These are phyloP conservation scores for Zygoascus hellenicus DNA, from an alignment of 1,139 yeast species.

Conservation along the genomic window DNA sequence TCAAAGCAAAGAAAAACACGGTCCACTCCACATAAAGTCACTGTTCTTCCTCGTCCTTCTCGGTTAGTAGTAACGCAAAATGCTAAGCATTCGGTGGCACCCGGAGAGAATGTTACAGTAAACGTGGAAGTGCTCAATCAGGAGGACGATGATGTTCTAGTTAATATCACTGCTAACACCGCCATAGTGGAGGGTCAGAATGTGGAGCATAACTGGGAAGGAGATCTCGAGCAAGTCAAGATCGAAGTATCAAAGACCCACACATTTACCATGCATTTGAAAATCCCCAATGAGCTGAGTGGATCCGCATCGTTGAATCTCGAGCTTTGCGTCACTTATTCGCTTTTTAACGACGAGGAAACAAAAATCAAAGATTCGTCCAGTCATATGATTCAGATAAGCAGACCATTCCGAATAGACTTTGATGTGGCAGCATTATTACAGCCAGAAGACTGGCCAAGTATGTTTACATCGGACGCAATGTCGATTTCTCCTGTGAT, in stretches of 20 bases:
- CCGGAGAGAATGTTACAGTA: constrained; percentile 28
- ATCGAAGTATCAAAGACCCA: constrained; percentile 1
- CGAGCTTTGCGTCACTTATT: constrained; percentile 27
- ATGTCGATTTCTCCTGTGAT: constrained; percentile 24
- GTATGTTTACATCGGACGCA: constrained; percentile 28
- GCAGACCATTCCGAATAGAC: constrained; percentile 31
- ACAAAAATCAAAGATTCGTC: constrained; percentile 26
- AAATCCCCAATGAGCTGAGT: constrained; percentile 19
- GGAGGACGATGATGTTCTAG: constrained; percentile 27
- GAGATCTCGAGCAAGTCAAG: neutral
- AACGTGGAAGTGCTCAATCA: constrained; percentile 23
- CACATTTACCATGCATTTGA: constrained; percentile 1
- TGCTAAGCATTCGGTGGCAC: constrained; percentile 23
- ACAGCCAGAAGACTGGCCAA: constrained; percentile 34
- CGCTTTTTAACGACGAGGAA: constrained; percentile 23
- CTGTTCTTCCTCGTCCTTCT: constrained; percentile 30
- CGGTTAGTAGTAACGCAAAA: constrained; percentile 21
- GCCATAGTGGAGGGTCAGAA: constrained; percentile 18
- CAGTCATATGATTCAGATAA: constrained; percentile 25
- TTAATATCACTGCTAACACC: constrained; percentile 21
- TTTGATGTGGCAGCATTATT: constrained; percentile 32
- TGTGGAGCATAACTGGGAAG: constrained; percentile 10
- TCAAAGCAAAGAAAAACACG: constrained; percentile 5
- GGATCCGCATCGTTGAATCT: constrained; percentile 20
- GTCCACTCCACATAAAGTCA: constrained; percentile 10